Evolutionary conservation across 2,329 filamentous ascomycete genomes (phyloP).

Genomic region (Diaporthe destruens): DNA sequence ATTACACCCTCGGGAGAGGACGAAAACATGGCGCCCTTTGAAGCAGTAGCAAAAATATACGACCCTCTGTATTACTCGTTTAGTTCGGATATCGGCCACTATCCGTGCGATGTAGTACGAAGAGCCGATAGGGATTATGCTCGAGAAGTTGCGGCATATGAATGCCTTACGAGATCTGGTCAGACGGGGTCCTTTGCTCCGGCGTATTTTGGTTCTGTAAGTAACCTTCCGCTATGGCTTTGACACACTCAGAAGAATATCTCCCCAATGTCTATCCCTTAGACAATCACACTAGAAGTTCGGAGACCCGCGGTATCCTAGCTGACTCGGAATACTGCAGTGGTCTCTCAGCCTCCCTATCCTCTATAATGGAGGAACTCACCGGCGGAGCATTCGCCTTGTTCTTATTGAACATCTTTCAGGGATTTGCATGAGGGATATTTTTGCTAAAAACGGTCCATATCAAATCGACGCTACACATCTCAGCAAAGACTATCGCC

Average conservation of each 20-base stretch:
- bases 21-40: neutral
- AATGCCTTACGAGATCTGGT: slow-evolving; percentile 10
- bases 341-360: slow-evolving; percentile 25
- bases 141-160: slow-evolving; percentile 19
- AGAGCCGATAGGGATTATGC: slow-evolving; percentile 8
- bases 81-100: neutral
- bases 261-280: neutral
- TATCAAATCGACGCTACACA: slow-evolving; percentile 7
- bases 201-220: slow-evolving; percentile 15
- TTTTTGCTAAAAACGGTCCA: slow-evolving; percentile 8
- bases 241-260: neutral
- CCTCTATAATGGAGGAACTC: neutral
- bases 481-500: slow-evolving; percentile 22
- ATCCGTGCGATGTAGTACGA: neutral
- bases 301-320: neutral
- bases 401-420: slow-evolving; percentile 15
- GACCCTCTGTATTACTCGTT: slow-evolving; percentile 17
- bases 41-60: slow-evolving; percentile 17
- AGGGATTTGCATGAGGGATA: slow-evolving; percentile 21
- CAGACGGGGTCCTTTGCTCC: slow-evolving; percentile 24
- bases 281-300: neutral
- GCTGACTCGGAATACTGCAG: slow-evolving; percentile 11
- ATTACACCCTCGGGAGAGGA: neutral
- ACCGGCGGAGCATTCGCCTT: slow-evolving; percentile 7
- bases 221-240: neutral